Evolutionary conservation across 305 asterid species (phyloP).

Genomic region (Stenogyne calaminthoides): DNA sequence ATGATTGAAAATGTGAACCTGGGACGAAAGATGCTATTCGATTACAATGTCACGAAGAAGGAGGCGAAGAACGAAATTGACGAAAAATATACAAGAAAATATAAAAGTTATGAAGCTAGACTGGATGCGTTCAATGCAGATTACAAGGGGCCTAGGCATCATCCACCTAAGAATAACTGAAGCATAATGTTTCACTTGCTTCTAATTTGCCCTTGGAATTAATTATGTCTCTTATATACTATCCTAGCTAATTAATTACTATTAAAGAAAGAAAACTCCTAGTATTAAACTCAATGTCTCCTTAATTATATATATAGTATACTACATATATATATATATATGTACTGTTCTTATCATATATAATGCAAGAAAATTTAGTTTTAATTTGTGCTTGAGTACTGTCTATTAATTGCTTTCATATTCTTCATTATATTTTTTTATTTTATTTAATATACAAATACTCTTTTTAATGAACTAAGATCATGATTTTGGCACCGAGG

Average conservation of each 20-base stretch:
- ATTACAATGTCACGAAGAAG: constrained; percentile 11
- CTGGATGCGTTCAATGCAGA: constrained; percentile 55
- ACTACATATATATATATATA: not conserved
- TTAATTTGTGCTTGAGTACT: not conserved
- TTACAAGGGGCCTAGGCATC: constrained; percentile 61
- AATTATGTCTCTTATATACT: not conserved
- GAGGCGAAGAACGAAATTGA: constrained; percentile 15
- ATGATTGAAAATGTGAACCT: not conserved
- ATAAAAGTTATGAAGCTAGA: constrained; percentile 33
- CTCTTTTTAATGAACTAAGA: not conserved
- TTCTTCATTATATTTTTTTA: not conserved
- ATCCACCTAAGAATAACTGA: constrained; percentile 62
- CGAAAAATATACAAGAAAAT: constrained; percentile 18
- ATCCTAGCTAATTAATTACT: constrained; percentile 19
- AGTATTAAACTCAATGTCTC: not conserved
- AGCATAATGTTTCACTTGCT: not conserved
- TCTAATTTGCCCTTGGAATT: not conserved
- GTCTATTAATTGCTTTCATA: not conserved
- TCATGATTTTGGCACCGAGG: too few relatives aligned
- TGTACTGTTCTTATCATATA: not conserved
- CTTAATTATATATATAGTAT: constrained; percentile 10
- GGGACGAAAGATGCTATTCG: constrained; percentile 32
- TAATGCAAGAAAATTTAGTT: constrained; percentile 11
- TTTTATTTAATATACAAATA: too few relatives aligned
- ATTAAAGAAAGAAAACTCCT: constrained; percentile 12